Evolutionary conservation across 441 rosid species (phyloP).

Genomic region (Daphne laureola): DNA sequence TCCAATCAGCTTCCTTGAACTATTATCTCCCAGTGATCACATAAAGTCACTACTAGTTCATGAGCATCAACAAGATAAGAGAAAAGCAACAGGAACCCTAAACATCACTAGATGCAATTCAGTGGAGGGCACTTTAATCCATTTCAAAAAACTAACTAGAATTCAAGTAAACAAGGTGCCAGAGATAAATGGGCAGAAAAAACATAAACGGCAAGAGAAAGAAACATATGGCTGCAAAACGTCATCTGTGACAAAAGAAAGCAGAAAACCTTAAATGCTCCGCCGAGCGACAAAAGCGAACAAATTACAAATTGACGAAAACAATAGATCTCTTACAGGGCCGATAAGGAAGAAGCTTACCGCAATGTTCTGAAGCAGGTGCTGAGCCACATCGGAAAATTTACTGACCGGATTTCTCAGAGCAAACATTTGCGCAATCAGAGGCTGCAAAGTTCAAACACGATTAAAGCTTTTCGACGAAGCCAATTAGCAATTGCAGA

Average conservation of each 20-base stretch:
- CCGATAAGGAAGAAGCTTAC: neutral
- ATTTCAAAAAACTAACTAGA: no score
- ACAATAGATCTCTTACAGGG: neutral
- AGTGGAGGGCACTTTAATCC: no score
- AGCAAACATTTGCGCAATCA: constrained; percentile 8
- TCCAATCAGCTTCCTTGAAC: no score
- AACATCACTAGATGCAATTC: no score
- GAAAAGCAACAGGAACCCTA: no score
- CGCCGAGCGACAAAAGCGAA: neutral
- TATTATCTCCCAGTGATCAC: no score
- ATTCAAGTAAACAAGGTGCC: no score
- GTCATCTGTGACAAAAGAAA: neutral
- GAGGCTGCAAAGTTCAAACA: no score
- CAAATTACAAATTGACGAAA: neutral
- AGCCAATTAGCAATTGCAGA: no score
- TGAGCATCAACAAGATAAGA: no score
- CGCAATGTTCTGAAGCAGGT: constrained; percentile 5
- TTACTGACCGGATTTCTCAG: constrained; percentile 9
- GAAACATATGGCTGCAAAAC: neutral
- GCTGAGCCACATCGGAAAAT: constrained; percentile 6
- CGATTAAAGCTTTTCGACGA: no score
- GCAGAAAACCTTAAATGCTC: neutral
- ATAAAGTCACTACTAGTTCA: no score
- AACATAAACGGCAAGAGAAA: neutral
- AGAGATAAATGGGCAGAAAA: neutral